These are phyloP conservation scores for Arachis stenosperma DNA, from an alignment of 306 rosid genomes.

Conservation along the genomic window DNA sequence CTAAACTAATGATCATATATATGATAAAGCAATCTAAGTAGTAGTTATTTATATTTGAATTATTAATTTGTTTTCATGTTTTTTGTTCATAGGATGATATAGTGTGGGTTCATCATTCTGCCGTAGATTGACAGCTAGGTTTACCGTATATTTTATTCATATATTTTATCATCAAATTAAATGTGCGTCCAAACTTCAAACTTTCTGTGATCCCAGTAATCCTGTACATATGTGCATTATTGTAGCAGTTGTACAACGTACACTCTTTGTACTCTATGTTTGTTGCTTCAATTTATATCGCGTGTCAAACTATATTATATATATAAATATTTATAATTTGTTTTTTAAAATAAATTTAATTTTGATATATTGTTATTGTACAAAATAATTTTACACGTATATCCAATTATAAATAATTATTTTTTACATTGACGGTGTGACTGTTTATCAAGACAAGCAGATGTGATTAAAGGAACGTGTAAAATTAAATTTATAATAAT, in stretches of 20 bases:
- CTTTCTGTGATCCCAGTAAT: not conserved
- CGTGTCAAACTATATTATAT: not conserved
- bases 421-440: too few species aligned
- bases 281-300: not conserved
- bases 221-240: not conserved
- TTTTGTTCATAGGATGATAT: not conserved
- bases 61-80: constrained; percentile 16
- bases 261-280: not conserved
- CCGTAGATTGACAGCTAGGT: constrained; percentile 4
- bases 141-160: not conserved
- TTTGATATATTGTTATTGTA: too few species aligned
- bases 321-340: too few species aligned
- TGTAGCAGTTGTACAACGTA: not conserved
- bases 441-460: too few species aligned
- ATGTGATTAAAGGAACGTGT: too few species aligned
- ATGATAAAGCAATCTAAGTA: constrained; percentile 2
- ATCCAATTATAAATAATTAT: too few species aligned
- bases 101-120: constrained; percentile 19
- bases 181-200: not conserved
- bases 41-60: constrained; percentile 2
- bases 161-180: not conserved
- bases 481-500: too few species aligned
- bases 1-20: not conserved
- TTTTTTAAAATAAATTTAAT: too few species aligned
- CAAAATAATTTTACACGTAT: too few species aligned